Percentiles rank a stretch among this genome's conserved stretches.
These are phyloP conservation scores for Trametes elegans DNA, from an alignment of 768 basidiomycete genomes.

Conservation along the genomic window DNA sequence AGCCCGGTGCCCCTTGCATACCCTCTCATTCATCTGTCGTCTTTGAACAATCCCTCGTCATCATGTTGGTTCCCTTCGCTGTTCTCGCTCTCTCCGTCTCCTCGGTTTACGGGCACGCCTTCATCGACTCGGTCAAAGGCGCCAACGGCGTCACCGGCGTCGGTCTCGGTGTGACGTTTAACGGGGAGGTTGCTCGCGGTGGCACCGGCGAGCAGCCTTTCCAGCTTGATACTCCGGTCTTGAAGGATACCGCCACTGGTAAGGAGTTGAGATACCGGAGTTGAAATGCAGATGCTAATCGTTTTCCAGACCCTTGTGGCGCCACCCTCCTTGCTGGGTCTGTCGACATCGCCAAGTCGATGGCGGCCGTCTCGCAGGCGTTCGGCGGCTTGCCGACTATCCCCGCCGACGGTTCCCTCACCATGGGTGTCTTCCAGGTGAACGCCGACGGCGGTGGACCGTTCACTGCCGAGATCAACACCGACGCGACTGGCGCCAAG, in stretches of 20 bases:
- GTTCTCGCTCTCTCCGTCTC: constrained; percentile 15
- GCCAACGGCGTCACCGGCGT: constrained; percentile 29
- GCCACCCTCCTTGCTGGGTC: constrained; percentile 26
- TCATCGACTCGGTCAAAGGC: constrained; percentile 25
- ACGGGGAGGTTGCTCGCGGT: constrained; percentile 23
- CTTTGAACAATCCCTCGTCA: background rate
- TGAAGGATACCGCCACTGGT: too few species aligned
- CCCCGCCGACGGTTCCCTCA: constrained; percentile 24
- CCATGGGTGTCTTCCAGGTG: constrained; percentile 29
- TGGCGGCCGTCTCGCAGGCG: constrained; percentile 18
- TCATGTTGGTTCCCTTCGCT: constrained; percentile 15
- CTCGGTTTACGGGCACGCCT: constrained; percentile 27
- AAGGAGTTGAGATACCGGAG: too few species aligned
- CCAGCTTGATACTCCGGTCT: constrained; percentile 28
- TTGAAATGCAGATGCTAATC: too few species aligned
- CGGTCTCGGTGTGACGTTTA: constrained; percentile 27
- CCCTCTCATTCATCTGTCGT: too few species aligned
- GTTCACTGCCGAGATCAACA: constrained; percentile 29
- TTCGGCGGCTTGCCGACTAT: constrained; percentile 26
- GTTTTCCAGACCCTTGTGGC: constrained; percentile 27
- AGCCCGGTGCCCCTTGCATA: too few species aligned
- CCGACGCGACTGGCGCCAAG: constrained; percentile 28
- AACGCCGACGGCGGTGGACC: constrained; percentile 34
- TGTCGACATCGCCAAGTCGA: constrained; percentile 23
- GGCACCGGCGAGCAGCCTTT: constrained; percentile 30